phyloP scores from a whole-genome alignment of 805 yeast species.

The Candida ovalis region DNA sequence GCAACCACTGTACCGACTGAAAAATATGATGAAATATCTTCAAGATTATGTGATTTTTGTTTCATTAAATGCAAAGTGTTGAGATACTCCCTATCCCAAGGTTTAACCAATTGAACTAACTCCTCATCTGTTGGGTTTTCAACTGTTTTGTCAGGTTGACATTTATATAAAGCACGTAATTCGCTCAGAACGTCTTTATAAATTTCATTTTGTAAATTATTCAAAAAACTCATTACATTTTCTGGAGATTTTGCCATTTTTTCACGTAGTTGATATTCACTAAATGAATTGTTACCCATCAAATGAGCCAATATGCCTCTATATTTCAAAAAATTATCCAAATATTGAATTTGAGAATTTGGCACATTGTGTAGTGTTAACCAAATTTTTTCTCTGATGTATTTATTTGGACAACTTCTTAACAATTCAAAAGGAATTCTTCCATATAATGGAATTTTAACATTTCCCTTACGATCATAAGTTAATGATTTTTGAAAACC shows the following conservation, averaged over 20 bases:
- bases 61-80: slow-evolving; percentile 26
- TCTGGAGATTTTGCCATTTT: slow-evolving; percentile 86
- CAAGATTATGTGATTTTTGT: slow-evolving; percentile 34
- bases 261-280: slow-evolving; percentile 79
- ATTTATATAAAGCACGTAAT: slow-evolving; percentile 41
- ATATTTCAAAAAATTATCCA: slow-evolving; percentile 57
- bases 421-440: slow-evolving; percentile 63
- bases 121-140: slow-evolving; percentile 33
- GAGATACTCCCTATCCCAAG: slow-evolving; percentile 89
- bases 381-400: slow-evolving; percentile 70
- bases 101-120: slow-evolving; percentile 50
- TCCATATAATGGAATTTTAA: slow-evolving; percentile 57
- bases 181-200: slow-evolving; percentile 58
- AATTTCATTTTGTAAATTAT: slow-evolving; percentile 50
- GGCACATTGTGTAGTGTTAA: slow-evolving; percentile 64
- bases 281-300: slow-evolving; percentile 66
- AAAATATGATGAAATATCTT: slow-evolving; percentile 64
- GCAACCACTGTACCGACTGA: slow-evolving; percentile 83
- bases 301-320: slow-evolving; percentile 70
- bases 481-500: slow-evolving; percentile 21
- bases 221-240: slow-evolving; percentile 67
- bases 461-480: slow-evolving; percentile 35
- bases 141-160: slow-evolving; percentile 16
- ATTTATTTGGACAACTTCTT: slow-evolving; percentile 50
- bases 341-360: slow-evolving; percentile 52